phyloP scores from a whole-genome alignment of 2,329 filamentous ascomycete genomes.

The Hypomyces perniciosus region DNA sequence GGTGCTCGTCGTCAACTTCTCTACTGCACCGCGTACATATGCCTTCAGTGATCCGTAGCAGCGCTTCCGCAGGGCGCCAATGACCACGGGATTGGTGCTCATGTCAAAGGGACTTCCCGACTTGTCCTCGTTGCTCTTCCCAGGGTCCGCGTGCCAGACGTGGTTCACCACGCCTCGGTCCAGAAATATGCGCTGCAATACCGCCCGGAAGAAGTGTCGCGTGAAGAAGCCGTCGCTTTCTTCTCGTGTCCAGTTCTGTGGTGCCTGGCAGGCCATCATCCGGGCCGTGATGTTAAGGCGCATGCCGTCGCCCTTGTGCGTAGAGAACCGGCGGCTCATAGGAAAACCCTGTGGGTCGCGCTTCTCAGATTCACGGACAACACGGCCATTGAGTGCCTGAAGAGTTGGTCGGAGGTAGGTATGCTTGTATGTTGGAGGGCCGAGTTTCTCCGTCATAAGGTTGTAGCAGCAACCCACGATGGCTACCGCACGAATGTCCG shows the following conservation, averaged over 20 bases:
- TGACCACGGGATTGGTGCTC: conserved; percentile 73
- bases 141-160: conserved; percentile 36
- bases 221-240: conserved; percentile 88
- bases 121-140: conserved; percentile 20
- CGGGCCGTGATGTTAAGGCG: conserved; percentile 91
- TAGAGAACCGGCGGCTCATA: conserved; percentile 69
- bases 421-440: conserved; percentile 80
- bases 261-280: conserved; percentile 97
- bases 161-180: conserved; percentile 72
- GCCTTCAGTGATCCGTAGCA: conserved; percentile 69
- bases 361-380: conserved; percentile 61
- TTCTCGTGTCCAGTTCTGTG: conserved; percentile 77
- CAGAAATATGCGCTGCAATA: conserved; percentile 87
- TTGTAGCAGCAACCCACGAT: conserved; percentile 99
- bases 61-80: conserved; percentile 75
- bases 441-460: conserved; percentile 81
- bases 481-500: conserved; percentile 79
- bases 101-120: conserved; percentile 37
- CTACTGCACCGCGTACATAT: conserved; percentile 76
- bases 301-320: conserved; percentile 56
- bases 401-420: conserved; percentile 66
- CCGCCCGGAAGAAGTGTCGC: conserved; percentile 84
- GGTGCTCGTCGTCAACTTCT: conserved; percentile 59
- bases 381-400: conserved; percentile 61
- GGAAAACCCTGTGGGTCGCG: conserved; percentile 89